phyloP scores from a whole-genome alignment of 2,329 filamentous ascomycete genomes.

The Fusarium globosum region DNA sequence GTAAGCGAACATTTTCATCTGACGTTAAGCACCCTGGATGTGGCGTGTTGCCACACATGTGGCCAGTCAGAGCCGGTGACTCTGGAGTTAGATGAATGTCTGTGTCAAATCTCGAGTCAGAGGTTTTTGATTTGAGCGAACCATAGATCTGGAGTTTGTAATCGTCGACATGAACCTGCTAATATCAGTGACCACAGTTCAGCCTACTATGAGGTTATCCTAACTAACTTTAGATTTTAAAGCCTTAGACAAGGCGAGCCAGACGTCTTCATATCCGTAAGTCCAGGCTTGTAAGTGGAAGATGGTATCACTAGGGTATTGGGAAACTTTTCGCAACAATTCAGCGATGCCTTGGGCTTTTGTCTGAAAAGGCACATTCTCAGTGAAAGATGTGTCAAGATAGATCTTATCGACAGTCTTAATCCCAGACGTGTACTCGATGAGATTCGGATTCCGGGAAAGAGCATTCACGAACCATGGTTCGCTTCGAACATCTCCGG shows the following conservation, averaged over 20 bases:
- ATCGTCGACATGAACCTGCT: conserved; percentile 80
- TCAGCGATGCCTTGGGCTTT: conserved; percentile 82
- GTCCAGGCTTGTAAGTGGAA: conserved; percentile 94
- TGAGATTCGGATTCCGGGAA: conserved; percentile 74
- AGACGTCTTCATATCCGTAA: conserved; percentile 90
- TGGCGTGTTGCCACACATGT: conserved; percentile 76
- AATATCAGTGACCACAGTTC: neutral
- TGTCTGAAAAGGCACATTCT: conserved; percentile 61
- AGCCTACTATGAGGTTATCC: too few relatives aligned
- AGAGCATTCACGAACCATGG: conserved; percentile 85
- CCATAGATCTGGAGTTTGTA: conserved; percentile 82
- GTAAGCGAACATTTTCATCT: conserved; percentile 72
- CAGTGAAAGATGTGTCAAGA: conserved; percentile 83
- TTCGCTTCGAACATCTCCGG: conserved; percentile 88
- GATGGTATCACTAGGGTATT: conserved; percentile 77
- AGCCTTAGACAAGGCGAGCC: conserved; percentile 80
- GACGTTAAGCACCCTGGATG: conserved; percentile 79
- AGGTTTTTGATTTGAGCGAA: conserved; percentile 63
- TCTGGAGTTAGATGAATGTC: conserved; percentile 64
- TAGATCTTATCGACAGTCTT: conserved; percentile 84
- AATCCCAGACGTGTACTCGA: conserved; percentile 77
- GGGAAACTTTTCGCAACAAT: conserved; percentile 73
- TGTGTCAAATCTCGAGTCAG: conserved; percentile 53
- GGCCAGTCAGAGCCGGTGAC: conserved; percentile 77
- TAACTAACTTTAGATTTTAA: conserved; percentile 69